Evolutionary conservation across 1,139 yeast genomes (phyloP).

Genomic region (Diutina neorugosa): DNA sequence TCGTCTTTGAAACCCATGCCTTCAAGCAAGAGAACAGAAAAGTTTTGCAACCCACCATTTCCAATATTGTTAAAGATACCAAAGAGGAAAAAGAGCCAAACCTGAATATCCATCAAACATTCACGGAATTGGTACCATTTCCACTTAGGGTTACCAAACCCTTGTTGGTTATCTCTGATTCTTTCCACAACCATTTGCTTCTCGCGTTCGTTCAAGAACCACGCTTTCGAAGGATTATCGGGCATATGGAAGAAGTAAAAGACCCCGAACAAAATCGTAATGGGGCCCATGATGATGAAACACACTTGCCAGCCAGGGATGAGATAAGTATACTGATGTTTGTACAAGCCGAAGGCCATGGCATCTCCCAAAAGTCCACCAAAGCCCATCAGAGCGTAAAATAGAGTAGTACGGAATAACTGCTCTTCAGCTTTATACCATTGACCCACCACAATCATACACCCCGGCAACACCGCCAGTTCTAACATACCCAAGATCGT

Average conservation of each 20-base stretch:
- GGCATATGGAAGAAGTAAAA: conserved; percentile 35
- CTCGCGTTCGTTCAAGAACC: conserved; percentile 14
- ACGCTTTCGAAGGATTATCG: conserved; percentile 39
- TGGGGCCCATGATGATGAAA: conserved; percentile 34
- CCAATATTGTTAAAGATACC: conserved; percentile 33
- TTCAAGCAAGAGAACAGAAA: conserved; percentile 33
- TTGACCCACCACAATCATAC: conserved; percentile 15
- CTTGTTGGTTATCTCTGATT: conserved; percentile 9
- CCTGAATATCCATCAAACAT: conserved; percentile 34
- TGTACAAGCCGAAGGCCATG: conserved; percentile 37
- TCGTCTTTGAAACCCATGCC: conserved; percentile 29
- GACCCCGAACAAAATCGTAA: conserved; percentile 33
- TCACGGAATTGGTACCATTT: conserved; percentile 35
- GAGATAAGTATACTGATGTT: conserved; percentile 17
- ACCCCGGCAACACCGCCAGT: conserved; percentile 16
- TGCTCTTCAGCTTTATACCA: conserved; percentile 16
- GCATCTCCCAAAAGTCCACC: conserved; percentile 38
- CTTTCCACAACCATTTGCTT: conserved; percentile 8
- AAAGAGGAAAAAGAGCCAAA: conserved; percentile 21
- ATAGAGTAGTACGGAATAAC: conserved; percentile 8
- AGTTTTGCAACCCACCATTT: conserved; percentile 41
- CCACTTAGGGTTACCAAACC: conserved; percentile 7
- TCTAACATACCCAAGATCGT: conserved; percentile 19
- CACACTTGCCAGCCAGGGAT: conserved; percentile 35
- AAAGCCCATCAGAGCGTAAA: conserved; percentile 38